Conservation (phyloP, 2,329 filamentous ascomycete species). For the Aspergillus luchuensis region DNA sequence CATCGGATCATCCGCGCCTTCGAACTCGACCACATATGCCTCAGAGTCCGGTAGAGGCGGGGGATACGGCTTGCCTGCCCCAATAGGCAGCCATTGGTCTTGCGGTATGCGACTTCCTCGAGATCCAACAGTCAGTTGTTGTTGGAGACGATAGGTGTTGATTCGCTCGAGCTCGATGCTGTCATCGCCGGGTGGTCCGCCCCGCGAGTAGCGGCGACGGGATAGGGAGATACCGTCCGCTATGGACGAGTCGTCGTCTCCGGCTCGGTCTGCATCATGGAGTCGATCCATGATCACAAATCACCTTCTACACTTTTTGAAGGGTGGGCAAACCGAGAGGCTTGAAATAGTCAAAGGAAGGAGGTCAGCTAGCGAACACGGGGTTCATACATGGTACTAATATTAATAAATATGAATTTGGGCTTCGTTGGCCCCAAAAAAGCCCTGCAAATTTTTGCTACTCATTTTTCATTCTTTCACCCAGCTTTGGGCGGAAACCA, state of each 20-base stretch:
- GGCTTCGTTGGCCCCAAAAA: neutral
- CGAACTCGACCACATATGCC: conserved; percentile 58
- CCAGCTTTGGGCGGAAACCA: neutral
- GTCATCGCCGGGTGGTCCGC: neutral
- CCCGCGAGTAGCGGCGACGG: neutral
- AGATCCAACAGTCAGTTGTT: conserved; percentile 23
- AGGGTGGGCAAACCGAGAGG: neutral
- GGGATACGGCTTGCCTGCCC: conserved; percentile 51
- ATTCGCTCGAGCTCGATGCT: conserved; percentile 21
- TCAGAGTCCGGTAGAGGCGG: conserved; percentile 51
- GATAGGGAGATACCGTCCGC: neutral
- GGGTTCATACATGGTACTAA: neutral
- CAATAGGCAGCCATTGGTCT: conserved; percentile 22
- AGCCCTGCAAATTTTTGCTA: neutral
- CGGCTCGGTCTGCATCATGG: neutral
- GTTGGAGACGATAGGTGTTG: conserved; percentile 22
- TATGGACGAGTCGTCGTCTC: conserved; percentile 1
- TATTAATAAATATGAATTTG: neutral
- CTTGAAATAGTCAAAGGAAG: neutral
- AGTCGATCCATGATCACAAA: neutral
- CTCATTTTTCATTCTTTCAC: neutral
- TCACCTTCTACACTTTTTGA: neutral
- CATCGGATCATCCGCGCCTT: conserved; percentile 52
- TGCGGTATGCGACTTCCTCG: conserved; percentile 18
- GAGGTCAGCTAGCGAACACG: neutral